Evolutionary conservation across 1,284 basidiomycete genomes (phyloP).

Genomic region (Fistulinella cinereoalba): DNA sequence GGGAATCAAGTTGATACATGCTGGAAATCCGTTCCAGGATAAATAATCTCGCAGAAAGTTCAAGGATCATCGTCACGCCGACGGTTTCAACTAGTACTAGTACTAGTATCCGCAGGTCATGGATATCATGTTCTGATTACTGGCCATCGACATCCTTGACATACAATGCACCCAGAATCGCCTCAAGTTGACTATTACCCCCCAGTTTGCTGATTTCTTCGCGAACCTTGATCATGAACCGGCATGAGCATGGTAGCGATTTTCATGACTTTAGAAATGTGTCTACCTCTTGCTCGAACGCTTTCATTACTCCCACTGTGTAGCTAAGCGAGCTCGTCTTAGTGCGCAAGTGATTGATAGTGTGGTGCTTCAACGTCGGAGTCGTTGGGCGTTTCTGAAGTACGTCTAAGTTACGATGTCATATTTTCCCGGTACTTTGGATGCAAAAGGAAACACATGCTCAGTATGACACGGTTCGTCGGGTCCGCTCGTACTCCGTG

Average conservation of each 20-base stretch:
- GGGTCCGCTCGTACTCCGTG: constrained; percentile 80
- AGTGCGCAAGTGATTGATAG: constrained; percentile 74
- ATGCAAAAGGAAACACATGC: constrained; percentile 44
- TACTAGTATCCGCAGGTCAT: too few relatives aligned
- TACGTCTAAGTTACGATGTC: constrained; percentile 57
- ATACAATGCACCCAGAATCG: constrained; percentile 27
- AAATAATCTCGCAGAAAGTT: too few relatives aligned
- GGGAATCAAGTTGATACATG: too few relatives aligned
- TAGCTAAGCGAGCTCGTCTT: constrained; percentile 71
- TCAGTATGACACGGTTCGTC: constrained; percentile 75
- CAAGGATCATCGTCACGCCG: too few relatives aligned
- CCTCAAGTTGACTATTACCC: constrained; percentile 28
- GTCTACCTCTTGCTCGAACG: constrained; percentile 52
- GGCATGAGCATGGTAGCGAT: not conserved
- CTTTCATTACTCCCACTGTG: constrained; percentile 54
- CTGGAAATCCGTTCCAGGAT: too few relatives aligned
- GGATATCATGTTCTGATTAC: too few relatives aligned
- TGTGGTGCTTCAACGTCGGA: constrained; percentile 74
- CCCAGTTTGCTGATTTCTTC: constrained; percentile 27
- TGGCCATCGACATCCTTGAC: constrained; percentile 14
- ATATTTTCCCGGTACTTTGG: not conserved
- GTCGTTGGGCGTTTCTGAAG: constrained; percentile 85
- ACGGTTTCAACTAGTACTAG: too few relatives aligned
- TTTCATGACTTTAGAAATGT: not conserved
- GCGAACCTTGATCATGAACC: constrained; percentile 25